Conservation (phyloP, 148 eudicot species). For the Suaeda aralocaspica region DNA sequence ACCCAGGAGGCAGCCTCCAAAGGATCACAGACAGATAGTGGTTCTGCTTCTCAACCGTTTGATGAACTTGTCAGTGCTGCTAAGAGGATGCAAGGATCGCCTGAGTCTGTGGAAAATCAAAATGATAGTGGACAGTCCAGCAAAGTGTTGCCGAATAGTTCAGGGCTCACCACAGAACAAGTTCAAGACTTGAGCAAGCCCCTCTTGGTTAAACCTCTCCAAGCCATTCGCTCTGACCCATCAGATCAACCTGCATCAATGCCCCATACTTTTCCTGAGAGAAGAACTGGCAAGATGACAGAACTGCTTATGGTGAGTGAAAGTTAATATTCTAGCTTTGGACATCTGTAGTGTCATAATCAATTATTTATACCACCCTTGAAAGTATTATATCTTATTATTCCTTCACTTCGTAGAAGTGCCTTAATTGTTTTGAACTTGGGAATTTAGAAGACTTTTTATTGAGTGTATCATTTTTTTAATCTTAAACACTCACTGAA, state of each 20-base stretch:
- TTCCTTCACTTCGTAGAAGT: background rate
- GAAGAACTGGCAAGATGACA: constrained; percentile 78
- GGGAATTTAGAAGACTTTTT: background rate
- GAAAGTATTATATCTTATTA: too few relatives aligned
- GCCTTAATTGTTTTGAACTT: background rate
- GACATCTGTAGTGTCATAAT: background rate
- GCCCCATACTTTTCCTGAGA: constrained; percentile 31
- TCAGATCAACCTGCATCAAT: constrained; percentile 30
- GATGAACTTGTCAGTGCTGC: constrained; percentile 30
- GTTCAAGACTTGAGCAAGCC: constrained; percentile 47
- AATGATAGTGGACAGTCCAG: constrained; percentile 25
- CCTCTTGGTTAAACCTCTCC: constrained; percentile 49
- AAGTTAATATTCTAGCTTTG: background rate
- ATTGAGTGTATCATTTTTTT: background rate
- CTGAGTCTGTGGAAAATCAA: constrained; percentile 30
- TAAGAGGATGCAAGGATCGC: constrained; percentile 24
- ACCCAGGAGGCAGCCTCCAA: constrained; percentile 21
- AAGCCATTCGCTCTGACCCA: constrained; percentile 35
- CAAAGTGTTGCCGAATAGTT: constrained; percentile 24
- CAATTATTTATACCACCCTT: background rate
- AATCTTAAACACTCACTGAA: constrained; percentile 12
- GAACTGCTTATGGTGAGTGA: constrained; percentile 68
- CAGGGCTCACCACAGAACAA: constrained; percentile 29
- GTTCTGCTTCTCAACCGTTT: constrained; percentile 26
- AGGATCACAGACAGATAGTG: constrained; percentile 29